Base-by-base conservation (phyloP, 116 monocot genomes). In the Papilionanthe hybrid region DNA sequence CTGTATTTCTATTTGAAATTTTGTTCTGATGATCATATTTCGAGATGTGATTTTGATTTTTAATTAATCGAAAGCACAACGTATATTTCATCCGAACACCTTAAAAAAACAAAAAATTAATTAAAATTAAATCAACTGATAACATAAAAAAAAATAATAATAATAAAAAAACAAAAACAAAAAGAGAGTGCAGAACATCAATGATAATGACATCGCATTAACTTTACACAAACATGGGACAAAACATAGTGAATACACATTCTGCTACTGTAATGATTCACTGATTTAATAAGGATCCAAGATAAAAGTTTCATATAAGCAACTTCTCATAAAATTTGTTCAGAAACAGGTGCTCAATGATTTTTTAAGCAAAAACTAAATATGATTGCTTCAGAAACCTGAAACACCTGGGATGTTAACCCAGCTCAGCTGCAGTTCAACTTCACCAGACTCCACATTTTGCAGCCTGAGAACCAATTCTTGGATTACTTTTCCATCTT, bases 371-470 rank as follows among this genome's bases (percentile, higher is more conserved):
- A 9, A 23, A 9, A 43, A 73, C 20, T 44, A 73, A 44, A 44
- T 20, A 44, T 20, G 44, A 43, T n/a, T 7, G 44, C 50, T 27
- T 74, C 79, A 37, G 83, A 18, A 82, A 75, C 75, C 78, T 65
- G 56, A 60, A 15, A 76, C 50, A 37, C 74, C 78, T 11, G 82
- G 79, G 25, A 90, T 45, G 42, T 41, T 77, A 30, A 88, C 43
- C 94, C 92, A 94, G 22, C 81, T 82, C 41, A 94, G 83, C 81
- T 83, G 82, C 28, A 94, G 47, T 55, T 90, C 88, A 47, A 94
- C 65, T 72, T 92, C 92, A 44, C 94, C 92, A n/a, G 78, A 80
- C 66, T 94, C 94, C 1, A 94, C 94, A 73, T 90, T 82, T 42
- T 79, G 82, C 8, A 92, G 82, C 30, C 89, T 76, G 72, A 94